These are phyloP conservation scores for Cladophialophora psammophila DNA, from an alignment of 2,329 filamentous ascomycete genomes.

Conservation along the genomic window DNA sequence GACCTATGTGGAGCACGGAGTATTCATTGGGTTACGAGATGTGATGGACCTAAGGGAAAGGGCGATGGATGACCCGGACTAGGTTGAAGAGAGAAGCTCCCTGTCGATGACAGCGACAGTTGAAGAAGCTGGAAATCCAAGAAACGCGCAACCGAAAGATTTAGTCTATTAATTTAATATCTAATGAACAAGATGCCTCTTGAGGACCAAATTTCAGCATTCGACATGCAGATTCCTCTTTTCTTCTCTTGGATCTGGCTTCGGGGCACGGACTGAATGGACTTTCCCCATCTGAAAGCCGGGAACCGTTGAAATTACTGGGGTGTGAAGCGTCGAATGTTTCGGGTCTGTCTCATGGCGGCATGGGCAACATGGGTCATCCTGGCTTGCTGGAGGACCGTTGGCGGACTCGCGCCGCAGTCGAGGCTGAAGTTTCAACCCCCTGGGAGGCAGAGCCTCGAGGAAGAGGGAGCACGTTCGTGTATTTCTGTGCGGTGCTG, in stretches of 20 bases:
- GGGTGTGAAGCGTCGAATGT: slow-evolving; percentile 9
- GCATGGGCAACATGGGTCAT: slow-evolving; percentile 5
- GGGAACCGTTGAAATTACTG: background rate
- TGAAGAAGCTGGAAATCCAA: background rate
- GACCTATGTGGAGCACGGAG: background rate
- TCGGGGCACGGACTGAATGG: background rate
- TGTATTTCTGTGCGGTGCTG: too few species aligned
- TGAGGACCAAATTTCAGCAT: background rate
- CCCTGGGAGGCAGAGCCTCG: too few species aligned
- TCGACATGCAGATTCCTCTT: background rate
- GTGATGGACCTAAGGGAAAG: background rate
- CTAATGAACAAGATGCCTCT: slow-evolving; percentile 19
- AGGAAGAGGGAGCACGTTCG: too few species aligned
- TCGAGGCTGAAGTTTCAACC: background rate
- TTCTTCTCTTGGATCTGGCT: background rate
- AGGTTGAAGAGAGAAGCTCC: background rate
- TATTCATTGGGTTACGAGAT: background rate
- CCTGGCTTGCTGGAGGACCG: background rate
- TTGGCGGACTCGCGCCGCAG: background rate
- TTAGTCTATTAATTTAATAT: slow-evolving; percentile 31
- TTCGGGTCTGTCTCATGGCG: background rate
- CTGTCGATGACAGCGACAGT: background rate
- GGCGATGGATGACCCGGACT: background rate
- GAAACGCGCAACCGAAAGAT: slow-evolving; percentile 5
- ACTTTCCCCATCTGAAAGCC: background rate